phyloP scores from a whole-genome alignment of 352 stramenopile genomes.

The Pythium plurisporium region DNA sequence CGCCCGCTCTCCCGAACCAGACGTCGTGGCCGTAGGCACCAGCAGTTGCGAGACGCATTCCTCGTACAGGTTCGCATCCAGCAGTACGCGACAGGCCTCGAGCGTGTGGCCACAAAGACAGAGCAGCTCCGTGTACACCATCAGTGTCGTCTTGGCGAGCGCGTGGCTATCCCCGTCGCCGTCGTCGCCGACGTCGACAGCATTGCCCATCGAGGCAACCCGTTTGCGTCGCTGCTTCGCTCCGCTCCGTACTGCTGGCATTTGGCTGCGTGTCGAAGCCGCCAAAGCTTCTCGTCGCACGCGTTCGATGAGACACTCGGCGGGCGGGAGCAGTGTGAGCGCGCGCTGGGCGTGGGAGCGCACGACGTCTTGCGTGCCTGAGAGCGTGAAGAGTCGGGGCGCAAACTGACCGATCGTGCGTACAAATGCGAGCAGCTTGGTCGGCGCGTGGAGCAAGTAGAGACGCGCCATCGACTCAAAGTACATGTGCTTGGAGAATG shows the following conservation, averaged over 20 bases:
- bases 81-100: constrained; percentile 55
- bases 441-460: constrained; percentile 69
- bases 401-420: constrained; percentile 49
- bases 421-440: constrained; percentile 55
- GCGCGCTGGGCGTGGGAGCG: constrained; percentile 69
- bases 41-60: constrained; percentile 41
- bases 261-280: not conserved
- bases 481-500: constrained; percentile 87
- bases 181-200: not conserved
- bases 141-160: constrained; percentile 30
- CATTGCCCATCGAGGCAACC: not conserved
- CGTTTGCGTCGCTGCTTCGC: not conserved
- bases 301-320: constrained; percentile 39
- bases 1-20: too few species aligned
- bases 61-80: constrained; percentile 62
- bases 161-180: not conserved
- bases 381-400: constrained; percentile 64
- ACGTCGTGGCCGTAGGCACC: not conserved
- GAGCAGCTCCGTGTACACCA: constrained; percentile 61
- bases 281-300: constrained; percentile 10
- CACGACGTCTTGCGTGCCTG: constrained; percentile 26
- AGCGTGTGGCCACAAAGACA: constrained; percentile 42
- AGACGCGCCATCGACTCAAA: constrained; percentile 77
- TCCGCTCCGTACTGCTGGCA: not conserved
- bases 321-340: constrained; percentile 53